These are phyloP conservation scores for Aspergillus sp. DNA, from an alignment of 2,329 filamentous ascomycete genomes.

Conservation along the genomic window DNA sequence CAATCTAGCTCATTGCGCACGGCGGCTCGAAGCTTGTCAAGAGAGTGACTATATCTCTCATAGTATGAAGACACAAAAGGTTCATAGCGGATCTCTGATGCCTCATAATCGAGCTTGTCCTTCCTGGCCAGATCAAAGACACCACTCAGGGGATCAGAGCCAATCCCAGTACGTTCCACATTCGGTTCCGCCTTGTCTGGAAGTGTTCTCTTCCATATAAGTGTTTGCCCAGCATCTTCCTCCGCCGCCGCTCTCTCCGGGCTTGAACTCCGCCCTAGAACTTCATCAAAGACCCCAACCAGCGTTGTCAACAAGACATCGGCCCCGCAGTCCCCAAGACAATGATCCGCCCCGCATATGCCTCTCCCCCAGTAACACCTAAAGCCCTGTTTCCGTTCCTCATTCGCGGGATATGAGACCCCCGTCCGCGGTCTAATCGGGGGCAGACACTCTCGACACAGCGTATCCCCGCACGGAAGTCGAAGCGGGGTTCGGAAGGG, in stretches of 20 bases:
- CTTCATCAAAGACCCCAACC: constrained; percentile 57
- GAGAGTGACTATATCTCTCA: constrained; percentile 46
- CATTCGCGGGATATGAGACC: constrained; percentile 73
- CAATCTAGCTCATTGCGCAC: constrained; percentile 76
- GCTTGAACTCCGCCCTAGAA: constrained; percentile 12
- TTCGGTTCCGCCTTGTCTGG: constrained; percentile 51
- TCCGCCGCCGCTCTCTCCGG: not conserved
- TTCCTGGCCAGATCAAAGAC: constrained; percentile 66
- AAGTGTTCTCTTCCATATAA: constrained; percentile 7
- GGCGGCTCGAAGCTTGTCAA: constrained; percentile 61
- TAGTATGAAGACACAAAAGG: constrained; percentile 22
- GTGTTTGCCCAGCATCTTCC: constrained; percentile 31
- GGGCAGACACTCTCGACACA: constrained; percentile 76
- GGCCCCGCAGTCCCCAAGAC: constrained; percentile 70
- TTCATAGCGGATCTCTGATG: constrained; percentile 55
- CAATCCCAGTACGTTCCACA: constrained; percentile 18
- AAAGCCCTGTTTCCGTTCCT: constrained; percentile 68
- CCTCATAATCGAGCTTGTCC: constrained; percentile 58
- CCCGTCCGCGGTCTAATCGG: constrained; percentile 62
- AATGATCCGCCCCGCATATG: constrained; percentile 69
- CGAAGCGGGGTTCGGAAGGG: constrained; percentile 69
- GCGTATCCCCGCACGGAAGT: constrained; percentile 75
- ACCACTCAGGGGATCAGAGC: constrained; percentile 51
- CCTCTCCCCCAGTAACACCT: constrained; percentile 60
- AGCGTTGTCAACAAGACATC: constrained; percentile 76